These are phyloP conservation scores for Brasilioporus rufonigricans DNA, from an alignment of 768 basidiomycete genomes.

Conservation along the genomic window DNA sequence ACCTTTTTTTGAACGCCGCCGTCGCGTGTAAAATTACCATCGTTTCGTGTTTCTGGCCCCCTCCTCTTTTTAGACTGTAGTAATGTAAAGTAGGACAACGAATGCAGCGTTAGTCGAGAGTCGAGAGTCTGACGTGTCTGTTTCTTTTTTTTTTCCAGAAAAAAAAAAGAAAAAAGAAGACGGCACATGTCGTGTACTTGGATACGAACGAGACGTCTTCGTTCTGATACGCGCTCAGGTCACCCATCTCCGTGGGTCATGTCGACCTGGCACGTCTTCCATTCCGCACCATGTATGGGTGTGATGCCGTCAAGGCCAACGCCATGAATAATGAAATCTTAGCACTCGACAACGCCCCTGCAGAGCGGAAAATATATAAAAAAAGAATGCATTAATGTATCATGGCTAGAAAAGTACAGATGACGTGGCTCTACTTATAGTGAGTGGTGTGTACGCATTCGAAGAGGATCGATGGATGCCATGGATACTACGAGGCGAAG, in stretches of 20 bases:
- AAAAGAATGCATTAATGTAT: not conserved
- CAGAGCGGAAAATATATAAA: not conserved
- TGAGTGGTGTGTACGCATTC: not conserved
- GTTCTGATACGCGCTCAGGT: not conserved
- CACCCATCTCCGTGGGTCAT: not conserved
- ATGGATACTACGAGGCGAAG: slow-evolving; percentile 15
- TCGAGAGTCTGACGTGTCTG: not conserved
- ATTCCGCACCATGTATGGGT: not conserved
- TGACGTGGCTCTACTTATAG: slow-evolving; percentile 1
- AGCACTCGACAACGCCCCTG: not conserved
- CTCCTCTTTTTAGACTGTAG: not conserved
- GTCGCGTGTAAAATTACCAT: not conserved
- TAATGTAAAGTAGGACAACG: not conserved
- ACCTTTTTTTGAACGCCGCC: too few relatives aligned
- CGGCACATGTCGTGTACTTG: not conserved
- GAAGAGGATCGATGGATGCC: slow-evolving; percentile 10
- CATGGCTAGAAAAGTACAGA: slow-evolving; percentile 15
- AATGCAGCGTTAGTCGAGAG: not conserved
- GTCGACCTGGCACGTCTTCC: not conserved
- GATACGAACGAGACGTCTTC: not conserved
- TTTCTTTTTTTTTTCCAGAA: too few relatives aligned
- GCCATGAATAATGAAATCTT: not conserved
- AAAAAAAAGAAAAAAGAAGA: not conserved
- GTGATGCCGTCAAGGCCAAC: not conserved
- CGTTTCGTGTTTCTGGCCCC: not conserved